Evolutionary conservation across 2,329 filamentous ascomycete genomes (phyloP).

Genomic region (Trichoderma simmonsii): DNA sequence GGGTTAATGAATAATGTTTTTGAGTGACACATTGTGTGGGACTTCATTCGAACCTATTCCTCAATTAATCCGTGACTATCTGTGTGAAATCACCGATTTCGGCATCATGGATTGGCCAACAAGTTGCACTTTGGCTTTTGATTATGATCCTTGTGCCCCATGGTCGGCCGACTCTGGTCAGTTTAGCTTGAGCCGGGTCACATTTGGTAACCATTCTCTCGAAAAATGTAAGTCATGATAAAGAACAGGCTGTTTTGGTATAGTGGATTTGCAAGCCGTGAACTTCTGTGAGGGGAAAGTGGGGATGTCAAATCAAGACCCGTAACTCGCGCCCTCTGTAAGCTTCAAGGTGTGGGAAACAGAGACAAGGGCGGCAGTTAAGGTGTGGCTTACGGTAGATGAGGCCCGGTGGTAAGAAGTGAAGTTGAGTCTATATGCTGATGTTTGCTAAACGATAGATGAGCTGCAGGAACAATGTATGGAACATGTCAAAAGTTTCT

Average conservation of each 20-base stretch:
- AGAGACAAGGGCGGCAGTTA: not conserved
- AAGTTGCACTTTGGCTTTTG: too few species aligned
- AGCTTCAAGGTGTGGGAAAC: not conserved
- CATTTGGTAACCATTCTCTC: not conserved
- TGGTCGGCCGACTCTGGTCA: not conserved
- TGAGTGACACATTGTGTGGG: not conserved
- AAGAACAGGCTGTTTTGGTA: not conserved
- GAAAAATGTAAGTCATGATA: not conserved
- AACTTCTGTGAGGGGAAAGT: not conserved
- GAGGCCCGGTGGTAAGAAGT: not conserved
- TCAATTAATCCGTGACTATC: not conserved
- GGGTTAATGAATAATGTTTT: not conserved
- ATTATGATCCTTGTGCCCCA: not conserved
- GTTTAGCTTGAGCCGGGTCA: not conserved
- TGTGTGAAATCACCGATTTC: not conserved
- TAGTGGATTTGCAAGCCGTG: not conserved
- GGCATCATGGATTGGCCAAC: not conserved
- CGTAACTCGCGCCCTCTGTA: conserved; percentile 5
- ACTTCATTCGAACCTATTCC: not conserved
- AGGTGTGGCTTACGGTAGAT: not conserved
- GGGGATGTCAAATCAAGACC: not conserved
- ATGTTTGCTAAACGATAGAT: not conserved
- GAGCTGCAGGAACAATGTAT: not conserved
- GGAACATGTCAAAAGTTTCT: not conserved
- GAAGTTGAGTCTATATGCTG: not conserved